Evolutionary conservation across 179 eudicot genomes (phyloP).

Genomic region (Gypsophila paniculata): DNA sequence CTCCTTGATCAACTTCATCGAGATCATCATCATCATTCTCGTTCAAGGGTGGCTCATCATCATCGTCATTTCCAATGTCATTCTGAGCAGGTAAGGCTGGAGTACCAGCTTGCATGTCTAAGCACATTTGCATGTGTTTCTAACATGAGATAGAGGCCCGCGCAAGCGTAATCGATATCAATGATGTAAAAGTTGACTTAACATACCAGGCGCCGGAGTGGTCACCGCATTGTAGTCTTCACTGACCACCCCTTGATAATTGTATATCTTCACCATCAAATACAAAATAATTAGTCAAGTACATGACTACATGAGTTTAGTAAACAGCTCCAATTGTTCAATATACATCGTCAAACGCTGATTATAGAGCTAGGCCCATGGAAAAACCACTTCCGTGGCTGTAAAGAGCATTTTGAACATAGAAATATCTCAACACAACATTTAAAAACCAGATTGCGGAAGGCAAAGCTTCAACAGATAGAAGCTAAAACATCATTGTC

Average conservation of each 20-base stretch:
- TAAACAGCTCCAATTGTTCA: not conserved
- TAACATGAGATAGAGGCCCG: slow-evolving; percentile 22
- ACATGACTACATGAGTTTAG: not conserved
- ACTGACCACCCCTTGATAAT: slow-evolving; percentile 79
- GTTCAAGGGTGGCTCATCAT: slow-evolving; percentile 91
- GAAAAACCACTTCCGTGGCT: not conserved
- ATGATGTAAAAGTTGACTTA: slow-evolving; percentile 17
- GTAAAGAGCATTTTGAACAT: not conserved
- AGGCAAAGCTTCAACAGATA: not conserved
- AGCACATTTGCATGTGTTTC: slow-evolving; percentile 14
- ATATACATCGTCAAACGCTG: not conserved
- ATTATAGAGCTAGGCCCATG: not conserved
- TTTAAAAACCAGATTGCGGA: not conserved
- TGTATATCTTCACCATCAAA: slow-evolving; percentile 61
- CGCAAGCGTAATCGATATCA: slow-evolving; percentile 14
- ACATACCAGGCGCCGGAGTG: slow-evolving; percentile 84
- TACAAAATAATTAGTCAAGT: slow-evolving; percentile 14
- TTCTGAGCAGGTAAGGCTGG: slow-evolving; percentile 60
- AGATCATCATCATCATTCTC: slow-evolving; percentile 89
- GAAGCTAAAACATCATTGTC: not conserved
- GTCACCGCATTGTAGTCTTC: slow-evolving; percentile 78
- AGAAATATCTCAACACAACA: not conserved
- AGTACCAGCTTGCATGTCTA: slow-evolving; percentile 74
- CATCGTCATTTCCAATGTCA: slow-evolving; percentile 62
- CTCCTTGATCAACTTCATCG: slow-evolving; percentile 82